Evolutionary conservation across 2,329 filamentous ascomycete species (phyloP).

Genomic region (Trematosphaeria pertusa): DNA sequence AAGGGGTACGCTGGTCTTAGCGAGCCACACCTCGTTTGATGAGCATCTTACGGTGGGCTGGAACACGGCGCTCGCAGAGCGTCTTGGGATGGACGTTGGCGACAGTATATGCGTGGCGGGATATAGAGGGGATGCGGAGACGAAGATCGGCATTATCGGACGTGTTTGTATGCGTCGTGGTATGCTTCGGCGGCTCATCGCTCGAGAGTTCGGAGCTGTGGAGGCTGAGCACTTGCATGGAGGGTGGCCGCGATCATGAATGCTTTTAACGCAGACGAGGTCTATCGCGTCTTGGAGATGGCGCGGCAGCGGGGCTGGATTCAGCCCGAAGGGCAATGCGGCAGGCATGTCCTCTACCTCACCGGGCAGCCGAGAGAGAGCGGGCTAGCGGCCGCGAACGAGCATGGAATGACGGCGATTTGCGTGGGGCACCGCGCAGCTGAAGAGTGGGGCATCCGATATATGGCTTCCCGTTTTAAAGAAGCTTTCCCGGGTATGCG

Average conservation of each 20-base stretch:
- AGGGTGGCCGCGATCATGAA: constrained; percentile 49
- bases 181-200: constrained; percentile 25
- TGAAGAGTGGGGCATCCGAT: constrained; percentile 51
- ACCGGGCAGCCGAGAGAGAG: constrained; percentile 46
- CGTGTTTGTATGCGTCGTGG: constrained; percentile 16
- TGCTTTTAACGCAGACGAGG: constrained; percentile 47
- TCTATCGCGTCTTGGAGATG: constrained; percentile 42
- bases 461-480: constrained; percentile 36
- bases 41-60: constrained; percentile 49
- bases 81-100: constrained; percentile 36
- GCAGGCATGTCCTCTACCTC: constrained; percentile 44
- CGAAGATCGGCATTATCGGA: constrained; percentile 48
- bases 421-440: constrained; percentile 49
- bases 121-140: constrained; percentile 47
- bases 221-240: constrained; percentile 33
- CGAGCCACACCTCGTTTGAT: constrained; percentile 48
- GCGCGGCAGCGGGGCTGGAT: constrained; percentile 34
- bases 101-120: constrained; percentile 45
- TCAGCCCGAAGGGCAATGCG: constrained; percentile 22
- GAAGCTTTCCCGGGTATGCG: constrained; percentile 36
- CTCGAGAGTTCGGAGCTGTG: constrained; percentile 34
- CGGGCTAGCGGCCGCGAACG: constrained; percentile 41
- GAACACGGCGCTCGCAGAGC: constrained; percentile 42
- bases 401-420: constrained; percentile 41
- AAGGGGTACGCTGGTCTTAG: constrained; percentile 37